Evolutionary conservation across 306 rosid genomes (phyloP).

Genomic region (Cucumis hystrix): DNA sequence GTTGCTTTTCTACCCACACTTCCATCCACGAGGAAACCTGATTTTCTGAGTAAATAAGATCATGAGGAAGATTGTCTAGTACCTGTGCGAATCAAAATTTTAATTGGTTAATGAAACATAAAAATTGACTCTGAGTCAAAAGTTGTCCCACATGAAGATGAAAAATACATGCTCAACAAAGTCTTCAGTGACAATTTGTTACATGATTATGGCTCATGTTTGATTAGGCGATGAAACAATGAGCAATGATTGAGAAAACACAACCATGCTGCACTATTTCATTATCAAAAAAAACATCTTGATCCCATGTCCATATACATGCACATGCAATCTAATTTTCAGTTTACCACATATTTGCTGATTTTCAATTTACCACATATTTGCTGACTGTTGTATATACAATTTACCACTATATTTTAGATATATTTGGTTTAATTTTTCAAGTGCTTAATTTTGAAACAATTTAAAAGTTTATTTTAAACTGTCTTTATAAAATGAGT

Average conservation of each 20-base stretch:
- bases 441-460: no score
- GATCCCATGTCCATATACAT: not conserved
- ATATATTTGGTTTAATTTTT: no score
- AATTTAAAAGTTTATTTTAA: no score
- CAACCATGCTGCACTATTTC: not conserved
- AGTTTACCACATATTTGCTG: no score
- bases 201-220: not conserved
- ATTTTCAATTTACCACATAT: not conserved
- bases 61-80: slow-evolving; percentile 96
- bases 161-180: not conserved
- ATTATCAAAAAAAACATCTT: not conserved
- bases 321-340: not conserved
- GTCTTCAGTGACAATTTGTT: not conserved
- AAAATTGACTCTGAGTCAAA: not conserved
- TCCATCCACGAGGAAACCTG: slow-evolving; percentile 88
- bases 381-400: not conserved
- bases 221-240: not conserved
- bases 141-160: not conserved
- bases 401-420: not conserved
- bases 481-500: no score
- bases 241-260: not conserved
- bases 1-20: slow-evolving; percentile 78
- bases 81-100: slow-evolving; percentile 37
- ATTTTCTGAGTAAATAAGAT: slow-evolving; percentile 70
- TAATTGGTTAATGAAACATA: not conserved